Evolutionary conservation across 2,329 filamentous ascomycete genomes (phyloP).

Genomic region (Dothideomycetidae sp.): DNA sequence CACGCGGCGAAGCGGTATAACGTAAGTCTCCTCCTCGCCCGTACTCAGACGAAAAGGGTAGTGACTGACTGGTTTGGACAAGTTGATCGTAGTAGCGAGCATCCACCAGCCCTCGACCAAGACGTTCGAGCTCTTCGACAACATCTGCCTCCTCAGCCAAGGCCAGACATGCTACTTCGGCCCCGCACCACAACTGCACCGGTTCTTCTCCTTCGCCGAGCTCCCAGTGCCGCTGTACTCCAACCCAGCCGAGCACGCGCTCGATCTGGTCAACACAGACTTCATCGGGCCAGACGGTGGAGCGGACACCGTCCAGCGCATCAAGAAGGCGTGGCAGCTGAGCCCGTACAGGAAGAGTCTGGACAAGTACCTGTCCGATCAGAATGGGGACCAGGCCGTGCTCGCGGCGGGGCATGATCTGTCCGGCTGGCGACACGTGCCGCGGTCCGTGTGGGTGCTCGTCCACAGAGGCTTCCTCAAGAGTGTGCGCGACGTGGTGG

Average conservation of each 20-base stretch:
- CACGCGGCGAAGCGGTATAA: conserved; percentile 48
- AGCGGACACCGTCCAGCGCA: conserved; percentile 2
- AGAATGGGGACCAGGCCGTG: conserved; percentile 17
- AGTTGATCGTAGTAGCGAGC: conserved; percentile 33
- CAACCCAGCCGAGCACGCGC: conserved; percentile 63
- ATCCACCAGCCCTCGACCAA: conserved; percentile 72
- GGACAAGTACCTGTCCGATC: background rate
- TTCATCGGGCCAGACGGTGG: conserved; percentile 40
- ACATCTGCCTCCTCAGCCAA: conserved; percentile 53
- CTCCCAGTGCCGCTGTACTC: conserved; percentile 48
- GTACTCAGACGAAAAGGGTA: background rate
- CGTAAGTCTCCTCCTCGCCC: conserved; percentile 27
- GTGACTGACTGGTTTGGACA: background rate
- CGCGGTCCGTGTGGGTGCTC: too few species aligned
- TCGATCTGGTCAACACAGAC: conserved; percentile 63
- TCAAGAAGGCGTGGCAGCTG: conserved; percentile 11
- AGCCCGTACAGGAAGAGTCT: background rate
- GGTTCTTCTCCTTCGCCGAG: conserved; percentile 48
- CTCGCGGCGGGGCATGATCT: conserved; percentile 37
- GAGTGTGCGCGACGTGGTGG: conserved; percentile 64
- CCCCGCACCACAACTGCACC: conserved; percentile 34
- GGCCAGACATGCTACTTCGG: conserved; percentile 62
- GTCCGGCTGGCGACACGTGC: too few species aligned
- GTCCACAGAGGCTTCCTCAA: conserved; percentile 70
- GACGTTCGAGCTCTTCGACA: conserved; percentile 65